A percentile compares a stretch with the other conserved stretches of the same genome.
These are phyloP conservation scores for Soucietia sequanensis DNA, from an alignment of 805 yeast species.

Conservation along the genomic window DNA sequence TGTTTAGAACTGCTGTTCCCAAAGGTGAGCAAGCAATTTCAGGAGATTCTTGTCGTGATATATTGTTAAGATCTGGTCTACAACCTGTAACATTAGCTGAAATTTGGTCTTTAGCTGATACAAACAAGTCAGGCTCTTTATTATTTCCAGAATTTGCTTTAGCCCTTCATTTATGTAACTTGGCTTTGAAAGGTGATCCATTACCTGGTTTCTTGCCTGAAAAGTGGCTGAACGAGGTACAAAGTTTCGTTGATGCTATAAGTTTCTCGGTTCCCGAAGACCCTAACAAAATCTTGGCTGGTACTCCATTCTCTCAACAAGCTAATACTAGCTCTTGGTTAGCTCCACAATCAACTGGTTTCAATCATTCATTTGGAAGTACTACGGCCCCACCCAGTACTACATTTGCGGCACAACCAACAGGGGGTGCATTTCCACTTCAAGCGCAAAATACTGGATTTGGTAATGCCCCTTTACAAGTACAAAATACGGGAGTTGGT, in stretches of 20 bases:
- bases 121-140: conserved; percentile 79
- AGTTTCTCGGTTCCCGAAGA: conserved; percentile 73
- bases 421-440: conserved; percentile 31
- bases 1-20: conserved; percentile 77
- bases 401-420: conserved; percentile 39
- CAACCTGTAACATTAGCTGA: conserved; percentile 73
- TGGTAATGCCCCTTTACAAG: conserved; percentile 15
- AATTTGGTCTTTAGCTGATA: conserved; percentile 91
- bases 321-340: conserved; percentile 24
- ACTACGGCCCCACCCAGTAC: conserved; percentile 17
- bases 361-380: conserved; percentile 16
- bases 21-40: conserved; percentile 64
- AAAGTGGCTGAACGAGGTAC: conserved; percentile 76
- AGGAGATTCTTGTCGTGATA: conserved; percentile 75
- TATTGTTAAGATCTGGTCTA: conserved; percentile 76
- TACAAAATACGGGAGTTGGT: conserved; percentile 47
- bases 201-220: conserved; percentile 73
- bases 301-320: conserved; percentile 42
- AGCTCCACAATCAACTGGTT: conserved; percentile 33
- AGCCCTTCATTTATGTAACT: conserved; percentile 82
- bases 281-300: conserved; percentile 36
- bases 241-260: conserved; percentile 86
- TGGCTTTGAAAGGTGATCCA: conserved; percentile 72
- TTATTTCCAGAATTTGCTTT: conserved; percentile 93
- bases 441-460: conserved; percentile 14